phyloP scores from a whole-genome alignment of 805 yeast species.

The Metschnikowia lochheadii region DNA sequence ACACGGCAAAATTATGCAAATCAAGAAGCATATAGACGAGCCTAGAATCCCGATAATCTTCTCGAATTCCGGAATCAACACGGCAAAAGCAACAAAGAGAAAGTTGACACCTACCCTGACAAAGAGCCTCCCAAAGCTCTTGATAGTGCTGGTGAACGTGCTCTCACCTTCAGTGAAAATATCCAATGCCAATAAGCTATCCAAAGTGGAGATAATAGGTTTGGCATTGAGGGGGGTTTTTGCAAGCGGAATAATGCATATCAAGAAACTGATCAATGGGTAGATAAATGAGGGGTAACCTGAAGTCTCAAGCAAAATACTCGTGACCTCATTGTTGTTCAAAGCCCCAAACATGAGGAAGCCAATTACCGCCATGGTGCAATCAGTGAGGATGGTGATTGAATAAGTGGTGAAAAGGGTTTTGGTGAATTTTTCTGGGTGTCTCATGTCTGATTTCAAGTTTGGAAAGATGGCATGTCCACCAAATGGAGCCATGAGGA shows the following conservation, averaged over 20 bases:
- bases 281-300: conserved; percentile 48
- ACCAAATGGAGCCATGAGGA: conserved; percentile 78
- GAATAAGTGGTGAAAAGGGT: conserved; percentile 57
- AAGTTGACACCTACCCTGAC: conserved; percentile 47
- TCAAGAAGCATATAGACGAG: conserved; percentile 70
- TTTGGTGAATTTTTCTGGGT: conserved; percentile 50
- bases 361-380: conserved; percentile 62
- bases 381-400: conserved; percentile 57
- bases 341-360: conserved; percentile 54
- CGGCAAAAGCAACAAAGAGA: conserved; percentile 54
- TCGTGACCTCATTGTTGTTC: conserved; percentile 51
- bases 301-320: conserved; percentile 40
- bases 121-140: conserved; percentile 15
- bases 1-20: conserved; percentile 77
- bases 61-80: conserved; percentile 74
- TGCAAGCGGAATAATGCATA: conserved; percentile 81
- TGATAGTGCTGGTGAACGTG: conserved; percentile 1
- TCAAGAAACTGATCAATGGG: conserved; percentile 54
- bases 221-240: conserved; percentile 80
- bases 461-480: conserved; percentile 82
- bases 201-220: conserved; percentile 73
- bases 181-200: conserved; percentile 43
- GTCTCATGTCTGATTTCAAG: conserved; percentile 66
- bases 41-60: conserved; percentile 79
- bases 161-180: conserved; percentile 11